Evolutionary conservation across 2,329 filamentous ascomycete genomes (phyloP).

Genomic region (Acarospora socialis): DNA sequence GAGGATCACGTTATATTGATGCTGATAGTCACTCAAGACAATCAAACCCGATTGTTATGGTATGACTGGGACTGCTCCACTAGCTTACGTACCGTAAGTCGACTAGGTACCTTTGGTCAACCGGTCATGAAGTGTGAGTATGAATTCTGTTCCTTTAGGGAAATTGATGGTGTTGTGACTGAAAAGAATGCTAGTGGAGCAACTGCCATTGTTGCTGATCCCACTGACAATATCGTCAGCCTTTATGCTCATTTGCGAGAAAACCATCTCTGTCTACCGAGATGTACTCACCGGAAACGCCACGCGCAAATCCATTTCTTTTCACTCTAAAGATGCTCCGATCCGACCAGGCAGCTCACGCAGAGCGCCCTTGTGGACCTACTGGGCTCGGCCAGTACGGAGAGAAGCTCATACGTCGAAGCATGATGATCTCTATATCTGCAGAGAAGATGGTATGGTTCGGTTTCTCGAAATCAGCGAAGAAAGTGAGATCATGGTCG

Average conservation of each 20-base stretch:
- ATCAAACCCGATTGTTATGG: conserved; percentile 33
- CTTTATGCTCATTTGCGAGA: conserved; percentile 53
- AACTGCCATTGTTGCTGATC: conserved; percentile 46
- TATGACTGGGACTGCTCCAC: conserved; percentile 44
- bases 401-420: conserved; percentile 45
- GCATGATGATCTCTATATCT: conserved; percentile 71
- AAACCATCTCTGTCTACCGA: conserved; percentile 37
- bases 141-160: too few relatives aligned
- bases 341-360: conserved; percentile 8
- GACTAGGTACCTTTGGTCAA: too few relatives aligned
- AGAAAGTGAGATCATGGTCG: conserved; percentile 26
- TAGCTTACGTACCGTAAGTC: conserved; percentile 20
- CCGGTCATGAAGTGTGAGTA: too few relatives aligned
- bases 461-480: conserved; percentile 56
- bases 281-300: conserved; percentile 24
- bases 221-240: conserved; percentile 57
- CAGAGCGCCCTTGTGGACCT: conserved; percentile 53
- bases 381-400: conserved; percentile 69
- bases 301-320: conserved; percentile 20
- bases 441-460: conserved; percentile 73
- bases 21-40: conserved; percentile 37
- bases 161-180: conserved; percentile 14
- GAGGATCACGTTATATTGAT: conserved; percentile 54
- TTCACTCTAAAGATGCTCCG: conserved; percentile 4
- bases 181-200: conserved; percentile 19